phyloP scores from a whole-genome alignment of 2,329 filamentous ascomycete genomes.

The Didymosphaeria variabile region DNA sequence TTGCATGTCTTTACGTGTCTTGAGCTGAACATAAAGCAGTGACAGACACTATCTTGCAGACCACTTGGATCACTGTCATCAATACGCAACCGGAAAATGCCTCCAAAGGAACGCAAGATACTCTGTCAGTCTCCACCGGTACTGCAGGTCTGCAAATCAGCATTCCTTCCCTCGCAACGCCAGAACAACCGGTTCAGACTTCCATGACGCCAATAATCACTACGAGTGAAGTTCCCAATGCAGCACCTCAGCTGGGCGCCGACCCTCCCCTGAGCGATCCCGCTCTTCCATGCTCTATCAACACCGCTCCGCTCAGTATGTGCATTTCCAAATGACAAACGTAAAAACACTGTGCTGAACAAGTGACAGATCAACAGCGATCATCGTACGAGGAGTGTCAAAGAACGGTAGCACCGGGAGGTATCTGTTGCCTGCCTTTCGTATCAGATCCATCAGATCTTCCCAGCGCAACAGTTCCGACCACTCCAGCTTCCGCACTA shows the following conservation, averaged over 20 bases:
- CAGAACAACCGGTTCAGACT: background rate
- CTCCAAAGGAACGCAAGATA: background rate
- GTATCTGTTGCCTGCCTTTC: background rate
- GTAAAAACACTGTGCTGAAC: background rate
- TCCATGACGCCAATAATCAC: background rate
- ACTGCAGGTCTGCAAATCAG: background rate
- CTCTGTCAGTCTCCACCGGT: too few relatives aligned
- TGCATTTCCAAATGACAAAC: background rate
- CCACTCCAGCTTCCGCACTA: background rate
- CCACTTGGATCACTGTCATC: conserved; percentile 1
- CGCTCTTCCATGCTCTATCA: background rate
- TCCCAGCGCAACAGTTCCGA: background rate
- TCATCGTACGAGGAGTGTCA: conserved; percentile 2
- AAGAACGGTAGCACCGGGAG: background rate
- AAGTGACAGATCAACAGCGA: conserved; percentile 1
- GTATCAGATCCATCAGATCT: background rate
- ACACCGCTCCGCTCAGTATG: conserved; percentile 3
- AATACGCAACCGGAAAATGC: background rate
- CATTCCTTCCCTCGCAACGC: background rate
- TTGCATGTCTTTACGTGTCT: background rate
- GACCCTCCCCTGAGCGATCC: background rate
- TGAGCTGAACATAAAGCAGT: background rate
- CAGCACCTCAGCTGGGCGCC: background rate
- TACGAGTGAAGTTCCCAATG: background rate
- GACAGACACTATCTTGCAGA: background rate